phyloP scores from a whole-genome alignment of 257 asterid genomes.

The Echium plantagineum region DNA sequence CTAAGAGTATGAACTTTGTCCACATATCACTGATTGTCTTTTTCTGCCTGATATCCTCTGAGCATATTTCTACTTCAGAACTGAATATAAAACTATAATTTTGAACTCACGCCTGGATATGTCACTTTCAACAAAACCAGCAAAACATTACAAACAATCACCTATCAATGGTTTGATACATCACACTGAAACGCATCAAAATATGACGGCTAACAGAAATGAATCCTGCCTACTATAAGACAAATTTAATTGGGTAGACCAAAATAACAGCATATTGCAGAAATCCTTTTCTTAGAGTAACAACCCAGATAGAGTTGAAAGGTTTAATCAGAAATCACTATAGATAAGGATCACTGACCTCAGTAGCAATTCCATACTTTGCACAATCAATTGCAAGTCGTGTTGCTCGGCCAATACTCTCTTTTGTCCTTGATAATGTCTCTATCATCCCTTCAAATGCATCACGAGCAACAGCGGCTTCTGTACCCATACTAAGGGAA shows the following conservation, averaged over 20 bases:
- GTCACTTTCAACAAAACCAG: too few relatives aligned
- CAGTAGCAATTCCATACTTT: slow-evolving; percentile 85
- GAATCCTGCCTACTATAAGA: too few relatives aligned
- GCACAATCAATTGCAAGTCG: slow-evolving; percentile 99
- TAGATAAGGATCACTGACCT: slow-evolving; percentile 29
- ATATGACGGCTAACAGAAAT: too few relatives aligned
- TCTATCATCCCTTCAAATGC: slow-evolving; percentile 99
- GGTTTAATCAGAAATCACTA: background rate
- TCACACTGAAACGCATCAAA: too few relatives aligned
- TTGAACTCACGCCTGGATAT: background rate
- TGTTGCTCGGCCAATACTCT: slow-evolving; percentile 97
- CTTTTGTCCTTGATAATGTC: slow-evolving; percentile 95
- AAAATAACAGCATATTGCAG: background rate
- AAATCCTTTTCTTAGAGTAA: background rate
- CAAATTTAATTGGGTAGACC: background rate
- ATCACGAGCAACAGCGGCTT: slow-evolving; percentile 99
- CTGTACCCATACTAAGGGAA: slow-evolving; percentile 82
- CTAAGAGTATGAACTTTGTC: background rate
- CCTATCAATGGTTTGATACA: too few relatives aligned
- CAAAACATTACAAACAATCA: too few relatives aligned
- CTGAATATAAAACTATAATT: background rate
- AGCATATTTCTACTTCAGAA: background rate
- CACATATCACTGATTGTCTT: too few relatives aligned
- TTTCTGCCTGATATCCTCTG: background rate
- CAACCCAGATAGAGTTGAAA: background rate